These are phyloP conservation scores for Sabuloglossum arenarium DNA, from an alignment of 495 filamentous ascomycete genomes.

Conservation along the genomic window DNA sequence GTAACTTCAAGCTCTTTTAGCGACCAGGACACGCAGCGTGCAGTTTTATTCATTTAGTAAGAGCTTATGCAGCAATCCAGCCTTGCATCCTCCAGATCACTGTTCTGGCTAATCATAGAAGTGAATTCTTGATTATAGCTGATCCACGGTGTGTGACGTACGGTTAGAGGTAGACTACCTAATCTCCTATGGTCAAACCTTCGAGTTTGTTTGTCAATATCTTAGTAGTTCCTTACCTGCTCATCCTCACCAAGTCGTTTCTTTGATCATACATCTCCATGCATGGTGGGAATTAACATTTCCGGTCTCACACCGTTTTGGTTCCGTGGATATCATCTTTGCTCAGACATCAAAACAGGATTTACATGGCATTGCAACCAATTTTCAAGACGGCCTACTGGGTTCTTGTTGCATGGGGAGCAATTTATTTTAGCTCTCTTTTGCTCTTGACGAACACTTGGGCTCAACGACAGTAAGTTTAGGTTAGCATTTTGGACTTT, in stretches of 20 bases:
- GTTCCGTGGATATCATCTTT: neutral
- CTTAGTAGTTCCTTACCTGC: too few species aligned
- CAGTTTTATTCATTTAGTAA: neutral
- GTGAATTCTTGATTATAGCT: neutral
- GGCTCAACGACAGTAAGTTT: conserved; percentile 37
- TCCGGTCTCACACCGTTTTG: neutral
- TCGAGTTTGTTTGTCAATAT: neutral
- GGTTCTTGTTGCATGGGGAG: conserved; percentile 8
- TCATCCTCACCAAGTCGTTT: too few species aligned
- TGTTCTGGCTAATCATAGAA: neutral
- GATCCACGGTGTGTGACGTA: neutral
- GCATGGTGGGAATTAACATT: too few species aligned
- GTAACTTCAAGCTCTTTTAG: neutral
- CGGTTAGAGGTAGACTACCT: neutral
- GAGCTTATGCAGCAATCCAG: neutral
- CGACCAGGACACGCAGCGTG: neutral
- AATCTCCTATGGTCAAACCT: neutral
- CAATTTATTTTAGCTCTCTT: conserved; percentile 20
- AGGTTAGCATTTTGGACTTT: neutral
- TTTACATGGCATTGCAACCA: conserved; percentile 10
- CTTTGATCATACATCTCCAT: too few species aligned
- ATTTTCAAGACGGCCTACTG: conserved; percentile 11
- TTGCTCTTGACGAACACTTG: conserved; percentile 26
- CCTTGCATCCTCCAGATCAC: neutral
- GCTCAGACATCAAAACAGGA: neutral